Base-by-base conservation (phyloP, 495 filamentous ascomycete genomes). In the Ramalina peruviana region DNA sequence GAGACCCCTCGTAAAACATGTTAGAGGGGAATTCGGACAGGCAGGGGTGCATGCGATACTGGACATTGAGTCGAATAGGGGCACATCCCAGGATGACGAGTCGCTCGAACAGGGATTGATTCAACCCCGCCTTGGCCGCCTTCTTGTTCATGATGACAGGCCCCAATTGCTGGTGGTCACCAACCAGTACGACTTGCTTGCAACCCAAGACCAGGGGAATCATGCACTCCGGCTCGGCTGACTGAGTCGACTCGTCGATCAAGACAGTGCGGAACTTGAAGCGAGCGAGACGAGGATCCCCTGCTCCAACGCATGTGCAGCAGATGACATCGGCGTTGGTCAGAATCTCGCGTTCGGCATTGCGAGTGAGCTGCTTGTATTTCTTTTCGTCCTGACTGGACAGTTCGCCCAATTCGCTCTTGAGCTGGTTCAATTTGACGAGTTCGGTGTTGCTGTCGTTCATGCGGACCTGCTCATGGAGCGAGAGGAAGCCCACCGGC, bases 111-210 rank as follows among this genome's bases (percentile, higher is more conserved):
- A 99, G 76, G 10, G 88, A 95, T 66, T 97, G 93, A 65, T 97
- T 96, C 21, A 99, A 70, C 54, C 92, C 92, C 48, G 92, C 92
- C 66, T 96, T 96, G 54, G 92, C 92, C 3, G 92, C 92, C 66
- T 96, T 97, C 77, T 99, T 99, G 74, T 97, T 97, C 93, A 99
- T 99, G 64, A 99, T 96, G 58, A 99, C 92, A 9, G 92, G 92
- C 0, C 92, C 92, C 51, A 99, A 81, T 65, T 99, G 92, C 64
- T 96, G 93, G 66, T 99, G 93, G 67, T 99, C 92, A 51, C 92
- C 92, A 43, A 99, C 92, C 17, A 99, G 78, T 3, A 99, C 92
- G 27, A 94, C 88, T 62, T 99, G 92, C 71, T 97, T 99, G 72
- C 92, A 97, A 27, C 92, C 93, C 6, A 99, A 73, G 40, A 99